These are phyloP conservation scores for Fusarium sp. DNA, from an alignment of 2,329 filamentous ascomycete genomes.

Conservation along the genomic window DNA sequence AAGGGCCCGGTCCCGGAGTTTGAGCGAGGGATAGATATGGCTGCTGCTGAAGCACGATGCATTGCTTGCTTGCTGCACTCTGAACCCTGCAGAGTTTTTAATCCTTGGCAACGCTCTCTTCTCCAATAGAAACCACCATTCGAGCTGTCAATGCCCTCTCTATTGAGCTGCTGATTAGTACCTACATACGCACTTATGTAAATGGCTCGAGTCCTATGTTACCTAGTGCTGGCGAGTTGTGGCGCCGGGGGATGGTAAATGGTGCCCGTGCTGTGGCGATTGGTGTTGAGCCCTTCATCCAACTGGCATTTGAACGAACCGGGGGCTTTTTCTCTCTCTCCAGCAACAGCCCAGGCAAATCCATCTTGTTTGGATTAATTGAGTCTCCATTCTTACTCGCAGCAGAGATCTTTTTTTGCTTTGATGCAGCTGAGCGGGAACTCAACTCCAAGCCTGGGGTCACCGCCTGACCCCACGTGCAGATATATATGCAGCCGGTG, in stretches of 20 bases:
- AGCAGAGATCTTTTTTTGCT: slow-evolving; percentile 14
- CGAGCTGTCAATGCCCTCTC: slow-evolving; percentile 10
- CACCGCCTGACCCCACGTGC: slow-evolving; percentile 43
- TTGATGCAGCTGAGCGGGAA: slow-evolving; percentile 1
- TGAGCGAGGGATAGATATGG: slow-evolving; percentile 22
- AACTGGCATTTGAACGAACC: slow-evolving; percentile 6
- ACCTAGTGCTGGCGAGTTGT: slow-evolving; percentile 16
- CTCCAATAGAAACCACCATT: slow-evolving; percentile 4
- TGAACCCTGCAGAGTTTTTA: slow-evolving; percentile 24
- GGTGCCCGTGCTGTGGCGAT: slow-evolving; percentile 41
- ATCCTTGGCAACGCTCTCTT: slow-evolving; percentile 13
- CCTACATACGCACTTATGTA: neutral
- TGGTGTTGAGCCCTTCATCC: slow-evolving; percentile 26
- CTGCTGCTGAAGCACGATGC: slow-evolving; percentile 31
- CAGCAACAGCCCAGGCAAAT: neutral
- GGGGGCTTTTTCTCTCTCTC: slow-evolving; percentile 9
- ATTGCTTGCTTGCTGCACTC: slow-evolving; percentile 3
- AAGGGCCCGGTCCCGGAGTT: slow-evolving; percentile 26
- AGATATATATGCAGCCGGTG: slow-evolving; percentile 41
- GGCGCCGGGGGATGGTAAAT: slow-evolving; percentile 8
- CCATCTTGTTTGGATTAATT: neutral
- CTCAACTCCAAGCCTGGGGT: slow-evolving; percentile 26
- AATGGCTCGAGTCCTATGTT: slow-evolving; percentile 10
- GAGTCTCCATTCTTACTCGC: too few species aligned
- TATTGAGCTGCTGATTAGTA: neutral